phyloP scores from a whole-genome alignment of 2,329 filamentous ascomycete genomes.

The Colletotrichum cordylinicola region DNA sequence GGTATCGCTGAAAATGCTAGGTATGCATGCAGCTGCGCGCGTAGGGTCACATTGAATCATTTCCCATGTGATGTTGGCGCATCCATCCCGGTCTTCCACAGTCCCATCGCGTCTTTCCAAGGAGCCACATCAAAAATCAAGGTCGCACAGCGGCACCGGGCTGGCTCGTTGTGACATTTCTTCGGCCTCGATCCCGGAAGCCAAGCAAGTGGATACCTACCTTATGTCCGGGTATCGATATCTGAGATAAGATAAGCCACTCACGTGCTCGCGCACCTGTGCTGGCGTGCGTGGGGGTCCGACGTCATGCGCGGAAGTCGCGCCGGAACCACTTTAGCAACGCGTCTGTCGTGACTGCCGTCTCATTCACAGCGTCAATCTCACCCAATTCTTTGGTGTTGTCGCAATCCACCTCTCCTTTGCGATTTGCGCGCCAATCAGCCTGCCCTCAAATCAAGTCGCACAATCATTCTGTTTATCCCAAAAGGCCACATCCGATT shows the following conservation, averaged over 20 bases:
- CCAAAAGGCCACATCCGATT: not conserved
- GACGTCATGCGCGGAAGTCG: constrained; percentile 4
- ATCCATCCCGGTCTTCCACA: not conserved
- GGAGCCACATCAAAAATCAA: not conserved
- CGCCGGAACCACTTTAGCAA: constrained; percentile 11
- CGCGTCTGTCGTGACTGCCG: not conserved
- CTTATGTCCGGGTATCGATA: not conserved
- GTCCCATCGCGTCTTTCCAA: not conserved
- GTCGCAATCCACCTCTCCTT: not conserved
- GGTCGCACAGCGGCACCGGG: not conserved
- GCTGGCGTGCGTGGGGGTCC: not conserved
- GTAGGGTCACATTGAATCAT: not conserved
- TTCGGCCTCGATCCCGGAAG: not conserved
- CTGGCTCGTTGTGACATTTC: not conserved
- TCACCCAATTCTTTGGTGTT: not conserved
- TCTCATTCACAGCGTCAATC: not conserved
- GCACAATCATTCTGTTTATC: not conserved
- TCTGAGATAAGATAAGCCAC: not conserved
- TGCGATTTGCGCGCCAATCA: not conserved
- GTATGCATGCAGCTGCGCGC: not conserved
- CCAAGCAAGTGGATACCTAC: not conserved
- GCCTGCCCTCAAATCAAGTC: not conserved
- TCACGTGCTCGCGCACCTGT: constrained; percentile 9
- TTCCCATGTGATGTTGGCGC: not conserved
- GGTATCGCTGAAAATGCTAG: not conserved